phyloP scores from a whole-genome alignment of 176 grass and related monocot species.

The Secale cereale region DNA sequence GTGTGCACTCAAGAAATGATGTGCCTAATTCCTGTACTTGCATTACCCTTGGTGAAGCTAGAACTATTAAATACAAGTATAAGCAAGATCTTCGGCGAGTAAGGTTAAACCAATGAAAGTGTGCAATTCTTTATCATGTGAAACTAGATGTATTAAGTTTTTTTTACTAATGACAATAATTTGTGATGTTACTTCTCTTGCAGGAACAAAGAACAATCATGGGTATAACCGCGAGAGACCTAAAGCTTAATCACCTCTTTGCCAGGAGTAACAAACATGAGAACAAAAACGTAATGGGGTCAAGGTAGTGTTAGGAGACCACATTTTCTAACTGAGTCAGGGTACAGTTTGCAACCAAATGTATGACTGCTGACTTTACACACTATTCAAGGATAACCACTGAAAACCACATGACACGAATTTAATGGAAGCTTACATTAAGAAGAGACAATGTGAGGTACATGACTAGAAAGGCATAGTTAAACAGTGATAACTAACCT shows the following conservation, averaged over 20 bases:
- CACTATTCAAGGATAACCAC: not conserved
- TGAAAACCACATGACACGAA: not conserved
- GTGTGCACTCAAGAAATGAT: not conserved
- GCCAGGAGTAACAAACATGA: not conserved
- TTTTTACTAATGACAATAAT: not conserved
- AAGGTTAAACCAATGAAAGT: not conserved
- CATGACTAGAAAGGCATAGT: not conserved
- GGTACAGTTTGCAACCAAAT: not conserved
- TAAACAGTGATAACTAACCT: constrained; percentile 31
- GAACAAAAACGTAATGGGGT: not conserved
- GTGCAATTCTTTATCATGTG: constrained; percentile 8
- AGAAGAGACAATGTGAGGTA: not conserved
- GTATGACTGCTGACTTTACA: not conserved
- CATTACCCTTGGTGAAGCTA: not conserved
- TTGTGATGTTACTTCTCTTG: not conserved
- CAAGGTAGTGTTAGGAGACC: not conserved
- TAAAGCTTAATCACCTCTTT: not conserved
- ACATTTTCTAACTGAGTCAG: not conserved
- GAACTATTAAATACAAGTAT: not conserved
- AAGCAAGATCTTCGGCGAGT: not conserved
- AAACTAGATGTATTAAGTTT: not conserved
- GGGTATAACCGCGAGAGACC: not conserved
- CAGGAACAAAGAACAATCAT: not conserved
- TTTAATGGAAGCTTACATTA: not conserved
- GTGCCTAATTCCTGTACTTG: not conserved